Evolutionary conservation across 2,329 filamentous ascomycete species (phyloP).

Genomic region (Bimuria novae-zelandiae): DNA sequence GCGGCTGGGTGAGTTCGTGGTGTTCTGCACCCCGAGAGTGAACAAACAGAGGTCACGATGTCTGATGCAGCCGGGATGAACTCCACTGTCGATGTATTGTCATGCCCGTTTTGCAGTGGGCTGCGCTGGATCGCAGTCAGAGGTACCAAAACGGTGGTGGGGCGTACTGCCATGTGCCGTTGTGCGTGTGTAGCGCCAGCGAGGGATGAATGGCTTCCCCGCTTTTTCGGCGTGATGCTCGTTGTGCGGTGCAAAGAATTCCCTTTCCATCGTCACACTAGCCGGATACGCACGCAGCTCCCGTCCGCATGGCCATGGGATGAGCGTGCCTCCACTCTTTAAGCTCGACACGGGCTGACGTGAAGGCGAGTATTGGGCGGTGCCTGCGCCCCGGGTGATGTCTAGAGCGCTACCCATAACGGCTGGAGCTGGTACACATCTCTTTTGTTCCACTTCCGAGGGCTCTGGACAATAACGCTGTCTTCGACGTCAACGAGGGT

Average conservation of each 20-base stretch:
- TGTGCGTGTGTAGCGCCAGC: constrained; percentile 11
- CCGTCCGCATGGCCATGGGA: constrained; percentile 7
- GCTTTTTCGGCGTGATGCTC: constrained; percentile 5
- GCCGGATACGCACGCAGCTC: constrained; percentile 6
- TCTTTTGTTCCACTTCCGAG: too few relatives aligned
- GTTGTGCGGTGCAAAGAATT: not conserved
- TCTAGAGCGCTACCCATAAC: not conserved
- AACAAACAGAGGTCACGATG: too few relatives aligned
- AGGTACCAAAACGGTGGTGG: not conserved
- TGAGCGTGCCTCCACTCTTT: not conserved
- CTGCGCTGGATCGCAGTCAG: not conserved
- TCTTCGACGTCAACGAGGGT: not conserved
- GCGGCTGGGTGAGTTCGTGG: not conserved
- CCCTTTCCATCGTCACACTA: not conserved
- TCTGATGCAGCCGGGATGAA: not conserved
- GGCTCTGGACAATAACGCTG: not conserved
- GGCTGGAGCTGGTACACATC: too few relatives aligned
- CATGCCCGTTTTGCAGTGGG: not conserved
- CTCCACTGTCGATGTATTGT: not conserved
- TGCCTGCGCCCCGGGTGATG: not conserved
- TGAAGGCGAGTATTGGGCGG: not conserved
- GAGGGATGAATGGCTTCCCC: not conserved
- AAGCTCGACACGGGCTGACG: not conserved
- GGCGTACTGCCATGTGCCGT: constrained; percentile 6
- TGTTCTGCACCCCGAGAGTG: not conserved